Percentiles rank a stretch among this genome's conserved stretches.
phyloP scores from a whole-genome alignment of 257 asterid species.

The Pogostemon cablin region DNA sequence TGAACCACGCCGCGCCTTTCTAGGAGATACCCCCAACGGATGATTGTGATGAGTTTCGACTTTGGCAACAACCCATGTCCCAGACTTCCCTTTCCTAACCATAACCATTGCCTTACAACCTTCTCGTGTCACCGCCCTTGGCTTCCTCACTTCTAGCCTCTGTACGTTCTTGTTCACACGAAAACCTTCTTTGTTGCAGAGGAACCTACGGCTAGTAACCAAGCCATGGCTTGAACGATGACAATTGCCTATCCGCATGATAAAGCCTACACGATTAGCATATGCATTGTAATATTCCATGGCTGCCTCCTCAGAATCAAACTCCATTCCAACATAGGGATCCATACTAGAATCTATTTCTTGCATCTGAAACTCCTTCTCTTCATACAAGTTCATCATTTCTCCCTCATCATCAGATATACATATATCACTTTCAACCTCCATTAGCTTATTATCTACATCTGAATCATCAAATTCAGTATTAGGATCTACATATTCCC shows the following conservation, averaged over 20 bases:
- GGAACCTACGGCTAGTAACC: constrained; percentile 49
- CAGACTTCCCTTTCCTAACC: constrained; percentile 48
- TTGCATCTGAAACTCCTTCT: constrained; percentile 25
- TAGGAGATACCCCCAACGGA: constrained; percentile 28
- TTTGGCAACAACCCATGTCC: constrained; percentile 50
- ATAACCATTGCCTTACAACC: constrained; percentile 65
- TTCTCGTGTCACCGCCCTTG: constrained; percentile 48
- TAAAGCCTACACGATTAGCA: constrained; percentile 51
- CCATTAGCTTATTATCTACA: constrained; percentile 31
- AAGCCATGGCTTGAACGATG: constrained; percentile 52
- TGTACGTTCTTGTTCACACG: constrained; percentile 41
- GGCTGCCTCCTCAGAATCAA: constrained; percentile 52
- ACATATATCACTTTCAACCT: constrained; percentile 30
- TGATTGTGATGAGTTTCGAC: constrained; percentile 36
- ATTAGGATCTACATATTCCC: constrained; percentile 13
- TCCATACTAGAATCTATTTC: constrained; percentile 31
- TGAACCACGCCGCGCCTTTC: constrained; percentile 23
- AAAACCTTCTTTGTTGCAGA: constrained; percentile 61
- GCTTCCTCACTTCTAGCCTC: constrained; percentile 45
- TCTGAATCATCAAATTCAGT: constrained; percentile 29
- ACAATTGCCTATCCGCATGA: constrained; percentile 55
- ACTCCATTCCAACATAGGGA: constrained; percentile 57
- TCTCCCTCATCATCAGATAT: constrained; percentile 34
- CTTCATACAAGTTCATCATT: constrained; percentile 24
- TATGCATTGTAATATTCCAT: constrained; percentile 50